Conservation (phyloP, 352 stramenopile genomes). For the Plasmopara halstedii region DNA sequence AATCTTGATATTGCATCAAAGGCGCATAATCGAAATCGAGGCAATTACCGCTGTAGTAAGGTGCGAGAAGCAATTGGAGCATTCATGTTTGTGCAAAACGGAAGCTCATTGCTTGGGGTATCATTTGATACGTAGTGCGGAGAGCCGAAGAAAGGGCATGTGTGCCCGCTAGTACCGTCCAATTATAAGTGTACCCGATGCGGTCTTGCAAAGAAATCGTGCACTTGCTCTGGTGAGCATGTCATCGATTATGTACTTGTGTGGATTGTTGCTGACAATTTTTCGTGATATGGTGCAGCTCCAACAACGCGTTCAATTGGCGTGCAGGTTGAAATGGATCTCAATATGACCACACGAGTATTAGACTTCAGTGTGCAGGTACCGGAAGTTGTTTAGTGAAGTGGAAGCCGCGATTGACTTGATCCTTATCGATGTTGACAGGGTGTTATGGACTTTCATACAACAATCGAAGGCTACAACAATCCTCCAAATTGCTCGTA, state of each 20-base stretch:
- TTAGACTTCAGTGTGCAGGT: constrained; percentile 75
- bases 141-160: constrained; percentile 81
- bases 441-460: constrained; percentile 70
- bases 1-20: constrained; percentile 45
- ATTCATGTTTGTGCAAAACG: too few species aligned
- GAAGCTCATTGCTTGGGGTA: neutral
- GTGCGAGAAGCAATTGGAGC: constrained; percentile 10
- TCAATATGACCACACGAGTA: constrained; percentile 71
- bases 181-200: constrained; percentile 81
- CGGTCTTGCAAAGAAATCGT: constrained; percentile 68
- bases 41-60: constrained; percentile 85
- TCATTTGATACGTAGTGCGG: constrained; percentile 41
- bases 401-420: constrained; percentile 4
- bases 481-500: constrained; percentile 29
- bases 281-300: constrained; percentile 19
- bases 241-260: neutral
- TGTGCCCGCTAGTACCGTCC: constrained; percentile 70
- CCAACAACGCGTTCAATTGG: constrained; percentile 56
- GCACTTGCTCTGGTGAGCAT: constrained; percentile 50
- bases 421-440: constrained; percentile 11
- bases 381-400: neutral
- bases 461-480: constrained; percentile 38
- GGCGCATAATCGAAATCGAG: constrained; percentile 72
- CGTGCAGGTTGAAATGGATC: constrained; percentile 71
- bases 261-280: neutral